These are phyloP conservation scores for Nymphaea colorata DNA, from an alignment of 164 flowering plant genomes.

Conservation along the genomic window DNA sequence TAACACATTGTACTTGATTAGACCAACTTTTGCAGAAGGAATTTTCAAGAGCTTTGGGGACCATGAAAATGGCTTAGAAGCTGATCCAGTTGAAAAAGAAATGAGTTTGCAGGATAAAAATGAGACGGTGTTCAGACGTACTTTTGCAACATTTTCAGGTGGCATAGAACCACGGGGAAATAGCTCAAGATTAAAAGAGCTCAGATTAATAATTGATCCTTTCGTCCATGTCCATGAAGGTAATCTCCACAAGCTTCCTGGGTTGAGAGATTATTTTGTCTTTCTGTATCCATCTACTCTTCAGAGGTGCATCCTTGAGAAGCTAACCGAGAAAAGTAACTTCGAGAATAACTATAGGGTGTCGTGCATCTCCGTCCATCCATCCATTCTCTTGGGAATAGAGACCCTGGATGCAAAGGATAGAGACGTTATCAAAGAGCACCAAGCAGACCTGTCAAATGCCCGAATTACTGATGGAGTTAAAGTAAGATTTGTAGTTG, in stretches of 20 bases:
- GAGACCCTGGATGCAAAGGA: background rate
- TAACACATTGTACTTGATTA: slow-evolving; percentile 50
- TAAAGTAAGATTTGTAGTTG: slow-evolving; percentile 52
- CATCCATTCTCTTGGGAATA: slow-evolving; percentile 41
- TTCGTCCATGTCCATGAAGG: slow-evolving; percentile 77
- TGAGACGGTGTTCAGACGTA: background rate
- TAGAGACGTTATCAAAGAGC: slow-evolving; percentile 4
- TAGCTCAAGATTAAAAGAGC: slow-evolving; percentile 7
- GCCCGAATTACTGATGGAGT: slow-evolving; percentile 38
- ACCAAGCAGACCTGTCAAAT: slow-evolving; percentile 13
- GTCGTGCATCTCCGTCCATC: slow-evolving; percentile 28
- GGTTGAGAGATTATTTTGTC: slow-evolving; percentile 42
- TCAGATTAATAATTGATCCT: slow-evolving; percentile 32
- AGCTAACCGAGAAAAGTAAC: background rate
- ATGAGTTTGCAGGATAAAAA: background rate
- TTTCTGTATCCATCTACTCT: slow-evolving; percentile 26
- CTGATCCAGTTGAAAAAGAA: background rate
- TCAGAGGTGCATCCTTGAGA: slow-evolving; percentile 25
- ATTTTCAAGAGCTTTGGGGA: background rate
- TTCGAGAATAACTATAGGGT: slow-evolving; percentile 15
- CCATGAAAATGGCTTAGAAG: background rate
- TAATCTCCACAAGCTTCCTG: slow-evolving; percentile 53
- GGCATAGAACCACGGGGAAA: background rate
- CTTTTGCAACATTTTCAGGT: background rate
- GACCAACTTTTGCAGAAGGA: slow-evolving; percentile 32